Percentiles rank a stretch among this genome's conserved stretches.
These are phyloP conservation scores for Alternaria ventricosa DNA, from an alignment of 2,329 filamentous ascomycete species.

Conservation along the genomic window DNA sequence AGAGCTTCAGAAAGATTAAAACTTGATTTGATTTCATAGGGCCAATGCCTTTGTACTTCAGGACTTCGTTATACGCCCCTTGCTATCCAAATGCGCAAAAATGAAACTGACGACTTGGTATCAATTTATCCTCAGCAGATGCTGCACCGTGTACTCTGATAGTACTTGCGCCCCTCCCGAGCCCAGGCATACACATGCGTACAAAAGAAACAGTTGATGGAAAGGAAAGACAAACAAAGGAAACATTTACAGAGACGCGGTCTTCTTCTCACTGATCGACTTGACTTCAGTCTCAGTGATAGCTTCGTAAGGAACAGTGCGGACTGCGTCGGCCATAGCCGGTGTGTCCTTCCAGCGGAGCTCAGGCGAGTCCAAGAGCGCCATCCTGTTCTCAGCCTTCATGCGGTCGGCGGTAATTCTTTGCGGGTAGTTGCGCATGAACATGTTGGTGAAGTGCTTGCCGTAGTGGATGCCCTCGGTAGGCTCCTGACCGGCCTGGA, in stretches of 20 bases:
- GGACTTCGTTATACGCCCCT: not conserved
- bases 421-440: slow-evolving; percentile 15
- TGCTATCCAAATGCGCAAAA: not conserved
- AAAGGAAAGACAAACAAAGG: not conserved
- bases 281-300: not conserved
- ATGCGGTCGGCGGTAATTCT: slow-evolving; percentile 6
- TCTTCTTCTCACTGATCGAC: not conserved
- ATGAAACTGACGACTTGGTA: not conserved
- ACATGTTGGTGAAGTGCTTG: slow-evolving; percentile 15
- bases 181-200: not conserved
- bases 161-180: not conserved
- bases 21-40: not conserved
- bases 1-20: rapidly evolving
- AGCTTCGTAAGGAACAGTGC: not conserved
- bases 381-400: slow-evolving; percentile 8
- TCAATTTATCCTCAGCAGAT: not conserved
- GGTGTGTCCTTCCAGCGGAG: slow-evolving; percentile 3
- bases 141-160: not conserved
- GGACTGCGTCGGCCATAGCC: not conserved
- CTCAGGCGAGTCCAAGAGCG: slow-evolving; percentile 1
- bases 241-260: not conserved
- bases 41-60: not conserved
- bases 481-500: slow-evolving; percentile 6
- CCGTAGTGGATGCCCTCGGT: slow-evolving; percentile 11
- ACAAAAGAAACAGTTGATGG: not conserved